These are phyloP conservation scores for Macrocybe gigantea DNA, from an alignment of 768 basidiomycete genomes.

Conservation along the genomic window DNA sequence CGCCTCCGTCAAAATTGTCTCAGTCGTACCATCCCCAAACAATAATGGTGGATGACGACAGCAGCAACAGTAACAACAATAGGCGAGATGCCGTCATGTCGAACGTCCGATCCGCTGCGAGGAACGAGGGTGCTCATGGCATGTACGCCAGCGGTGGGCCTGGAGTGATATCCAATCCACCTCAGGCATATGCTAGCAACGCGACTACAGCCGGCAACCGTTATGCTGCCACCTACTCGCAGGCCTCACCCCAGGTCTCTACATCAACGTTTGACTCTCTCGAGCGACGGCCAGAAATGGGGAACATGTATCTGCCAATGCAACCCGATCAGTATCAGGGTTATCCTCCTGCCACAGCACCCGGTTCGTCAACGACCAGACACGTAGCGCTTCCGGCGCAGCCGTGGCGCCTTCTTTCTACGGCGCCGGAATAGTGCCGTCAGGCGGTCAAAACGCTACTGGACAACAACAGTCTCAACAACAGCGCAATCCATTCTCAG, in stretches of 20 bases:
- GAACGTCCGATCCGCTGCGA: slow-evolving; percentile 62
- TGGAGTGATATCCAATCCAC: slow-evolving; percentile 66
- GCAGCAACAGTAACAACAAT: slow-evolving; percentile 6
- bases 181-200: slow-evolving; percentile 61
- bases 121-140: slow-evolving; percentile 35
- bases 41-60: slow-evolving; percentile 61
- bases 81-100: slow-evolving; percentile 75
- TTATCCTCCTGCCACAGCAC: slow-evolving; percentile 36
- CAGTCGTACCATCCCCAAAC: slow-evolving; percentile 65
- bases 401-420: slow-evolving; percentile 64
- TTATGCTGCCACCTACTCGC: slow-evolving; percentile 52
- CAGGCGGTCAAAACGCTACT: slow-evolving; percentile 31
- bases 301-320: slow-evolving; percentile 72
- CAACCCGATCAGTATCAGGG: slow-evolving; percentile 75
- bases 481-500: slow-evolving; percentile 38
- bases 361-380: slow-evolving; percentile 22
- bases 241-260: slow-evolving; percentile 33
- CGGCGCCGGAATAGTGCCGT: slow-evolving; percentile 49
- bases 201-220: slow-evolving; percentile 52
- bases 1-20: slow-evolving; percentile 59
- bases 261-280: slow-evolving; percentile 50
- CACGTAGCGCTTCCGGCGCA: slow-evolving; percentile 48
- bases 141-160: slow-evolving; percentile 41
- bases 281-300: slow-evolving; percentile 59
- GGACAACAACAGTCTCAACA: slow-evolving; percentile 19